phyloP scores from a whole-genome alignment of 805 yeast genomes.

The Myxozyma neglecta region DNA sequence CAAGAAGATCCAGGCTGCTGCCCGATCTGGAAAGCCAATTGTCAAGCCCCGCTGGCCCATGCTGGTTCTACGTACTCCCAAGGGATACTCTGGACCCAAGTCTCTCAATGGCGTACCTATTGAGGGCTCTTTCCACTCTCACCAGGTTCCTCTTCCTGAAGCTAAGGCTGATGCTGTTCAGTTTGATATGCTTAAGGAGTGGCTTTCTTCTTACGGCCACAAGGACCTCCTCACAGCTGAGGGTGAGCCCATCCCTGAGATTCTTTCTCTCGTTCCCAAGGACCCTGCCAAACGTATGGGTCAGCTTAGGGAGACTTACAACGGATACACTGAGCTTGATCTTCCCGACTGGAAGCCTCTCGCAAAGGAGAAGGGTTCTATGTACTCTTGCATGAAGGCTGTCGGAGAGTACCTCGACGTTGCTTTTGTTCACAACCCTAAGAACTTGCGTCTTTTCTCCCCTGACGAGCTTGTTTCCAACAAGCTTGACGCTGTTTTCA shows the following conservation, averaged over 20 bases:
- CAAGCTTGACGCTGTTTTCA: constrained; percentile 32
- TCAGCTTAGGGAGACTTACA: constrained; percentile 29
- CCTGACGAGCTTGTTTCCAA: constrained; percentile 34
- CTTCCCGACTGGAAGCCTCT: constrained; percentile 31
- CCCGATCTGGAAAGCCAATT: constrained; percentile 27
- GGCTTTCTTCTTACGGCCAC: constrained; percentile 28
- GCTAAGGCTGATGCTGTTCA: constrained; percentile 28
- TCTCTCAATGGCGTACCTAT: constrained; percentile 25
- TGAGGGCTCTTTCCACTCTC: constrained; percentile 33
- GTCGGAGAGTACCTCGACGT: constrained; percentile 28
- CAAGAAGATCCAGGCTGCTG: constrained; percentile 27
- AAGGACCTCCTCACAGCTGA: constrained; percentile 23
- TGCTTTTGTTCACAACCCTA: constrained; percentile 25
- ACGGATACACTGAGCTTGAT: constrained; percentile 21
- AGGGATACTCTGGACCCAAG: constrained; percentile 33
- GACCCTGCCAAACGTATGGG: constrained; percentile 28
- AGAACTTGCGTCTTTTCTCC: constrained; percentile 26
- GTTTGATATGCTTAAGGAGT: constrained; percentile 25
- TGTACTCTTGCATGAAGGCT: constrained; percentile 23
- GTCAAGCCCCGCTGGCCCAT: constrained; percentile 33
- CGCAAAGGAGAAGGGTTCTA: constrained; percentile 26
- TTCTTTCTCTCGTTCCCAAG: constrained; percentile 21
- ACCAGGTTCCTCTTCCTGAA: constrained; percentile 32
- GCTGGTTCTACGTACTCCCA: constrained; percentile 33
- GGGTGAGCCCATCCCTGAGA: constrained; percentile 27